phyloP scores from a whole-genome alignment of 2,329 filamentous ascomycete genomes.

The Apiospora pterosperma region DNA sequence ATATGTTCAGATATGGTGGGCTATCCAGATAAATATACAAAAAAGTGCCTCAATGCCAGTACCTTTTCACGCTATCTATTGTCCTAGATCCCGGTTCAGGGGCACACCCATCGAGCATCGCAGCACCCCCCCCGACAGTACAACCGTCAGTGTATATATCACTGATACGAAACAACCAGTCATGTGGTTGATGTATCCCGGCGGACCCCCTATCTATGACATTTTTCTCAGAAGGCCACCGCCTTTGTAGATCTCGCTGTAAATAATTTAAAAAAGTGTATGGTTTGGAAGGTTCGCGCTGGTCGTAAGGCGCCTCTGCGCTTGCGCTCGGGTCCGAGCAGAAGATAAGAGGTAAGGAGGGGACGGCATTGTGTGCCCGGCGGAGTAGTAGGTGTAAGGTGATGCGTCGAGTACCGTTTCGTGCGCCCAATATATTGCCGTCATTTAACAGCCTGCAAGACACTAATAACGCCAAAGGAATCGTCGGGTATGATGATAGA shows the following conservation, averaged over 20 bases:
- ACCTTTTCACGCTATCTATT: background rate
- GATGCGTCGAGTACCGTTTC: constrained; percentile 5
- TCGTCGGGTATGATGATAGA: constrained; percentile 23
- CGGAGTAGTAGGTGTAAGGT: background rate
- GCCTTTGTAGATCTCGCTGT: background rate
- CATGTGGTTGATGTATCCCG: background rate
- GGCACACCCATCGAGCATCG: background rate
- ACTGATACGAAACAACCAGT: background rate
- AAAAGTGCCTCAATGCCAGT: constrained; percentile 2
- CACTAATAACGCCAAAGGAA: constrained; percentile 29
- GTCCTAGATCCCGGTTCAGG: constrained; percentile 2
- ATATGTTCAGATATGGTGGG: constrained; percentile 3
- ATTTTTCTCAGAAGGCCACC: background rate
- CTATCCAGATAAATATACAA: constrained; percentile 6
- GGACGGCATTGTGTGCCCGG: constrained; percentile 21
- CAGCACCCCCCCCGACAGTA: background rate
- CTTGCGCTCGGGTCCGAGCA: background rate
- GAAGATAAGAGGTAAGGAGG: constrained; percentile 22
- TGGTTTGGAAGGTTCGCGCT: background rate
- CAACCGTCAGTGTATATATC: background rate
- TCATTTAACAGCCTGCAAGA: constrained; percentile 20
- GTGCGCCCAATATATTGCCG: background rate
- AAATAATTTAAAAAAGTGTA: constrained; percentile 1
- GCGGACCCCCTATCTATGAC: background rate
- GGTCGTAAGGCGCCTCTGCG: constrained; percentile 1